Evolutionary conservation across 2,329 filamentous ascomycete genomes (phyloP).

Genomic region (Sporothrix variecibatus): DNA sequence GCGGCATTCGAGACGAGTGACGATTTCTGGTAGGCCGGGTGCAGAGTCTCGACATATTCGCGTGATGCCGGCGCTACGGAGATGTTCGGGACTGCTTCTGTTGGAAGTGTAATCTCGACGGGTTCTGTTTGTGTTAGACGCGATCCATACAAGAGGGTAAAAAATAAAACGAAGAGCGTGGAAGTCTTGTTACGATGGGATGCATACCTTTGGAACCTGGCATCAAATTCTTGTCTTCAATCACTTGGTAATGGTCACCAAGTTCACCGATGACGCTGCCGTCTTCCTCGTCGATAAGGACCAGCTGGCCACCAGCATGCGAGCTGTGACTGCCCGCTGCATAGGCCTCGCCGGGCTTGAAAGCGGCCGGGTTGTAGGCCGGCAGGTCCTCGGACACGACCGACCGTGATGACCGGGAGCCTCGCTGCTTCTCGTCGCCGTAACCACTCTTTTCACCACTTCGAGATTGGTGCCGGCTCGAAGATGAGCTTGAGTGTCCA

Average conservation of each 20-base stretch:
- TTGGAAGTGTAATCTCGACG: conserved; percentile 74
- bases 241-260: conserved; percentile 35
- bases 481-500: conserved; percentile 22
- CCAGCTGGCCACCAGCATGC: conserved; percentile 71
- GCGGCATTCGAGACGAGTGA: conserved; percentile 83
- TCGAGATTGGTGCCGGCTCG: neutral
- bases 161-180: no score
- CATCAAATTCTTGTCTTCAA: conserved; percentile 74
- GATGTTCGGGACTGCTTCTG: conserved; percentile 64
- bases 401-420: conserved; percentile 34
- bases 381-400: conserved; percentile 51
- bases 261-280: conserved; percentile 87
- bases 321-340: conserved; percentile 62
- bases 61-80: conserved; percentile 66
- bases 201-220: conserved; percentile 83
- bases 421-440: neutral
- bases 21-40: conserved; percentile 90
- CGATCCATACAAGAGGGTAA: no score
- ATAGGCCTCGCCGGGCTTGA: conserved; percentile 77
- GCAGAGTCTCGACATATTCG: conserved; percentile 75
- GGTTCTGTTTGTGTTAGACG: conserved; percentile 57
- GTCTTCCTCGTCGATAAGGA: conserved; percentile 93
- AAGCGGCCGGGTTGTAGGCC: conserved; percentile 80
- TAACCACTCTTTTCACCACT: neutral
- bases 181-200: no score